Base-by-base conservation (phyloP, 352 stramenopile species). In the Phytophthora agathidicida region DNA sequence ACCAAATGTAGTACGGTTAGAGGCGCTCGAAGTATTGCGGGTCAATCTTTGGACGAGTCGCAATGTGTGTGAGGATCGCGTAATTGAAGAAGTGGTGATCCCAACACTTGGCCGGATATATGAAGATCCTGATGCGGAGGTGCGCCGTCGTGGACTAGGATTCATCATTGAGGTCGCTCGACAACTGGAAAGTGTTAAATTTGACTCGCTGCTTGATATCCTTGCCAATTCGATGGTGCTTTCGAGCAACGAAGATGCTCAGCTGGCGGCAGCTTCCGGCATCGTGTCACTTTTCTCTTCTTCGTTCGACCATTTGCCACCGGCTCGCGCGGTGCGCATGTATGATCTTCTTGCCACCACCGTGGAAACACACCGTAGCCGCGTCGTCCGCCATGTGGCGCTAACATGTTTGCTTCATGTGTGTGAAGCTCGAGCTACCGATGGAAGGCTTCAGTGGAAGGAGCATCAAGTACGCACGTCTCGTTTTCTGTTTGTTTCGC, bases 61-160 rank as follows among this genome's bases (percentile, higher is more conserved):
- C 11, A 86, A 92, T 54, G 75, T 94, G 5, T 93, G 82, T 42
- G 87, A 96, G 57, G 86, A 94, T 42, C 80, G 83, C 19, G 81
- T 96, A 8, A 85, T 95, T 26, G 86, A 96, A 70, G 84, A 96
- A 60, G 76, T 96, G 9, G 42, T 95, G 11, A 56, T 95, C 17
- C 87, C 87, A 14, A 80, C 73, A 20, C 62, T 96, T 26, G 51
- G 58, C 7, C 70, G 84, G 23, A 68, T 94, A 7, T 94, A 92
- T 57, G 73, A 91, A 59, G 87, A 96, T 48, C 54, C 68, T 13
- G 75, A 90, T 24, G 32, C 68, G 0, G 73, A 75, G 5, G 80
- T 96, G 27, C 84, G 87, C 7, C 57, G 67, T 10, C 77, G 74
- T 26, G 75, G 67, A 2, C 50, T 96, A 7, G 80, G 78, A 7